phyloP scores from a whole-genome alignment of 495 filamentous ascomycete species.

The Xylaria venustula region DNA sequence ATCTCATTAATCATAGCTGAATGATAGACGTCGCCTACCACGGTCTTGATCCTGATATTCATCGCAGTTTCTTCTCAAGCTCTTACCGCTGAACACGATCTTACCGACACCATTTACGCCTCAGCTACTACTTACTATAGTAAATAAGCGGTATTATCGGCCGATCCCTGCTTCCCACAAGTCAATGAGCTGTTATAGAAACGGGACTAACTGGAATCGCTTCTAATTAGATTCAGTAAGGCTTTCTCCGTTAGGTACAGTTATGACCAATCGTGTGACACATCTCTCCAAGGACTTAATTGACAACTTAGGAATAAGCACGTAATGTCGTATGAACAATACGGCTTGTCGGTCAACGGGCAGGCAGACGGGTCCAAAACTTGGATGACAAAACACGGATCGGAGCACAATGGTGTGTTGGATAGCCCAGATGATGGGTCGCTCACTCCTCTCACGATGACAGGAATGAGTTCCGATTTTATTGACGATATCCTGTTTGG shows the following conservation, averaged over 20 bases:
- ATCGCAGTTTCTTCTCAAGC: no score
- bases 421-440: background rate
- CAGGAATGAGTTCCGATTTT: background rate
- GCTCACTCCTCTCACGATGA: background rate
- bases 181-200: background rate
- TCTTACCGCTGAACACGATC: no score
- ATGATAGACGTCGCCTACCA: no score
- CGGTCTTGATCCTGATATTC: no score
- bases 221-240: background rate
- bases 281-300: background rate
- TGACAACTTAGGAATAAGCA: background rate
- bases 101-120: no score
- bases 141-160: no score
- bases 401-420: background rate
- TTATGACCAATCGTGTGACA: slow-evolving; percentile 3
- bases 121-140: no score
- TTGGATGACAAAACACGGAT: background rate
- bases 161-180: no score
- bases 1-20: no score
- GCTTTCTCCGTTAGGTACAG: background rate
- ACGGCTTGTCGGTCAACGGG: background rate
- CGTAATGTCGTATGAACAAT: slow-evolving; percentile 4
- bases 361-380: slow-evolving; percentile 2
- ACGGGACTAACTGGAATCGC: no score
- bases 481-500: background rate